phyloP scores from a whole-genome alignment of 2,329 filamentous ascomycete genomes.

The Hymenoscyphus linearis region DNA sequence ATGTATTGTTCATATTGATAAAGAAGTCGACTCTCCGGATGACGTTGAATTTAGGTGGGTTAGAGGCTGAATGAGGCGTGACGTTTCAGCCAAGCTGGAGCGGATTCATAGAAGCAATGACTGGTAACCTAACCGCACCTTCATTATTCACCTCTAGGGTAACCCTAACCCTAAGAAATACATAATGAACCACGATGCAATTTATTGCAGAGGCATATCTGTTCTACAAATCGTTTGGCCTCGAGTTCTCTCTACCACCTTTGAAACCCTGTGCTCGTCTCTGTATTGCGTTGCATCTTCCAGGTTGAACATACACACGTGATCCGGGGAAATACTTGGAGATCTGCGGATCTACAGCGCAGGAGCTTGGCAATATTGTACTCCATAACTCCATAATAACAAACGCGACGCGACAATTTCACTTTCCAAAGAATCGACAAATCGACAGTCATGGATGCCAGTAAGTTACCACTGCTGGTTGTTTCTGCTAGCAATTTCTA shows the following conservation, averaged over 20 bases:
- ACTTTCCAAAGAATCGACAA: neutral
- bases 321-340: too few relatives aligned
- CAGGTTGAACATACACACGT: too few relatives aligned
- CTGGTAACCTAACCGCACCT: too few relatives aligned
- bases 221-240: too few relatives aligned
- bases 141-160: too few relatives aligned
- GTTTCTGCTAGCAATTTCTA: constrained; percentile 8
- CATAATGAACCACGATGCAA: too few relatives aligned
- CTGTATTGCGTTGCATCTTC: too few relatives aligned
- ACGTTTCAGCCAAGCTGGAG: constrained; percentile 9
- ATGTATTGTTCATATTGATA: neutral
- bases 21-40: neutral
- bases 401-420: neutral
- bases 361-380: neutral
- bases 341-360: neutral
- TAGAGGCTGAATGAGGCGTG: neutral
- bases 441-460: constrained; percentile 13
- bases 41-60: constrained; percentile 1
- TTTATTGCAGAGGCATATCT: too few relatives aligned
- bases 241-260: too few relatives aligned
- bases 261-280: too few relatives aligned
- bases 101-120: neutral
- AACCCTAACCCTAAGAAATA: too few relatives aligned
- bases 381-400: neutral
- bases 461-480: constrained; percentile 9